Evolutionary conservation across 2,329 filamentous ascomycete genomes (phyloP).

Genomic region (Arthrobotrys entomopaga): DNA sequence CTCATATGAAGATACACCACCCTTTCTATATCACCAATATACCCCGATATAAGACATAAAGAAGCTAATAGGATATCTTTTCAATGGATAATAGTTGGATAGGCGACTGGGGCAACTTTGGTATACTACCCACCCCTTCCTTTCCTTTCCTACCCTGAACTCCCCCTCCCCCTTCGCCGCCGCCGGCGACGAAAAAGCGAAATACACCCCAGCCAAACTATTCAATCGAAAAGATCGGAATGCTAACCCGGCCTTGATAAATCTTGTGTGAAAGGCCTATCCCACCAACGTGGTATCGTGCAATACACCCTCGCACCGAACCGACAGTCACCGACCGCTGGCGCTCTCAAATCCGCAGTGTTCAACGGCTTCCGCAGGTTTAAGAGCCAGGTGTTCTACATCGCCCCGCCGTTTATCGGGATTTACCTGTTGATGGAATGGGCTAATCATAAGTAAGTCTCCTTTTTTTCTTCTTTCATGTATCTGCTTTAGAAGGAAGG

Average conservation of each 20-base stretch:
- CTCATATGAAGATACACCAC: too few relatives aligned
- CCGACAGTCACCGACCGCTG: conserved; percentile 87
- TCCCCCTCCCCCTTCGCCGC: too few relatives aligned
- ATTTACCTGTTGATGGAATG: conserved; percentile 88
- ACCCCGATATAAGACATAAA: not conserved
- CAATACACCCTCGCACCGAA: conserved; percentile 84
- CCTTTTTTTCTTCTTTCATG: not conserved
- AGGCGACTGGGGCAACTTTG: conserved; percentile 51
- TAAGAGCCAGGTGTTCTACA: conserved; percentile 86
- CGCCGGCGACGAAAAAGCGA: not conserved
- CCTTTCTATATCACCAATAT: too few relatives aligned
- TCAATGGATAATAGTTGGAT: conserved; percentile 25
- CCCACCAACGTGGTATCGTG: conserved; percentile 65
- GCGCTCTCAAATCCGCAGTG: conserved; percentile 79
- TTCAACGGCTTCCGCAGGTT: conserved; percentile 96
- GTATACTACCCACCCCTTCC: conserved; percentile 33
- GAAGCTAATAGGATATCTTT: conserved; percentile 11
- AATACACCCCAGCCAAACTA: not conserved
- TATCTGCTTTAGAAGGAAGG: not conserved
- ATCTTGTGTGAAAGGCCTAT: conserved; percentile 12
- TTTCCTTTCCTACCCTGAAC: not conserved
- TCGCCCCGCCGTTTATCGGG: conserved; percentile 78
- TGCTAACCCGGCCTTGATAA: not conserved
- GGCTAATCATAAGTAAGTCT: conserved; percentile 81
- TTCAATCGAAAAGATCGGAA: not conserved